Percentiles rank a stretch among this genome's conserved stretches.
phyloP scores from a whole-genome alignment of 257 asterid species.

The Verbena officinalis region DNA sequence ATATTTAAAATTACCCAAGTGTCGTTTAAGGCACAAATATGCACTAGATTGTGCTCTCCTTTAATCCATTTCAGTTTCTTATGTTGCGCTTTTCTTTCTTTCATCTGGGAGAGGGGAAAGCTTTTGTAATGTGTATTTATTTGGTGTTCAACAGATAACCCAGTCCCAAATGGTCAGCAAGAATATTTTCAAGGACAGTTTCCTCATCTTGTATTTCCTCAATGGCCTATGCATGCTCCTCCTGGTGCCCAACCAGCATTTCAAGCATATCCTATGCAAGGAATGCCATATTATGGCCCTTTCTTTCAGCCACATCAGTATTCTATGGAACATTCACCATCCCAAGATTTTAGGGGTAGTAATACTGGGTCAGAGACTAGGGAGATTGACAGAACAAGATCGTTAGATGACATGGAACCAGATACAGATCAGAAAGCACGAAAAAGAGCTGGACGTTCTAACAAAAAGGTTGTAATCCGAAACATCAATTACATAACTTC shows the following conservation, averaged over 20 bases:
- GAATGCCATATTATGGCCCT: conserved; percentile 84
- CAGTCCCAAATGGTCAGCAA: conserved; percentile 57
- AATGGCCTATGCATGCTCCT: conserved; percentile 79
- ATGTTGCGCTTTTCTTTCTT: conserved; percentile 1
- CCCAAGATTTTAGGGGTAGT: conserved; percentile 51
- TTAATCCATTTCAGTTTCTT: background rate
- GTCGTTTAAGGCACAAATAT: background rate
- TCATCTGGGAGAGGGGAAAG: conserved; percentile 9
- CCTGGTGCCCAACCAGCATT: conserved; percentile 66
- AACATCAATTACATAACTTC: conserved; percentile 56
- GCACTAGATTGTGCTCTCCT: background rate
- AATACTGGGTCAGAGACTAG: conserved; percentile 48
- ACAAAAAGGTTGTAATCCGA: conserved; percentile 49
- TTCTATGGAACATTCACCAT: conserved; percentile 55
- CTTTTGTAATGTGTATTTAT: conserved; percentile 26
- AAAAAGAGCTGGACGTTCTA: conserved; percentile 51
- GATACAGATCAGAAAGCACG: conserved; percentile 49
- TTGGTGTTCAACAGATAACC: conserved; percentile 51
- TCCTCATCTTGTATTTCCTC: conserved; percentile 72
- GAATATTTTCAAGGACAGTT: conserved; percentile 74
- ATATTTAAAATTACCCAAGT: no score
- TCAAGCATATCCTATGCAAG: conserved; percentile 88
- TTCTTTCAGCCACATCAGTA: conserved; percentile 67
- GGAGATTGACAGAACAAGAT: conserved; percentile 36
- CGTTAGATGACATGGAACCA: conserved; percentile 27